Evolutionary conservation across 176 grass and related monocot species (phyloP).

Genomic region (Aegilops longissima): DNA sequence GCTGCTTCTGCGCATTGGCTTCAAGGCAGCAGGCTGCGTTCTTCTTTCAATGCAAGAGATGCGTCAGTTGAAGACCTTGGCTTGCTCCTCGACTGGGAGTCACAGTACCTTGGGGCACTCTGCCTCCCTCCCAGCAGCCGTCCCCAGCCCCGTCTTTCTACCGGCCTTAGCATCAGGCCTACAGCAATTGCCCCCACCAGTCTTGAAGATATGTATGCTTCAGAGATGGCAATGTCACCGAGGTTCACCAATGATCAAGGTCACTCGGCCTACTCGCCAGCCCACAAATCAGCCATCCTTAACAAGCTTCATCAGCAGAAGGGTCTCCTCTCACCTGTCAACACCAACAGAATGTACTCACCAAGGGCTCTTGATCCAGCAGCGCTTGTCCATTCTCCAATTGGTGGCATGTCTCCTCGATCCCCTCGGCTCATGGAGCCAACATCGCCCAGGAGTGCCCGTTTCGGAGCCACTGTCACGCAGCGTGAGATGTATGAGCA

Average conservation of each 20-base stretch:
- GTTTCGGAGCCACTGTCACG: slow-evolving; percentile 34
- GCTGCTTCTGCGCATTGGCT: slow-evolving; percentile 39
- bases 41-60: slow-evolving; percentile 87
- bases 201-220: slow-evolving; percentile 72
- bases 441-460: slow-evolving; percentile 53
- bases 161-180: slow-evolving; percentile 42
- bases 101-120: slow-evolving; percentile 67
- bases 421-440: slow-evolving; percentile 74
- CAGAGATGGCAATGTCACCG: slow-evolving; percentile 63
- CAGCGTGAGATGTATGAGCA: slow-evolving; percentile 61
- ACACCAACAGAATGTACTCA: slow-evolving; percentile 70
- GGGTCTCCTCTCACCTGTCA: slow-evolving; percentile 65
- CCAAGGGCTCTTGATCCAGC: slow-evolving; percentile 56
- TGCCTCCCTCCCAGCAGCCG: slow-evolving; percentile 38
- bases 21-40: slow-evolving; percentile 75
- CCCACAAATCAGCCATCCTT: slow-evolving; percentile 74
- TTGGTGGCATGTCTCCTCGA: slow-evolving; percentile 57
- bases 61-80: slow-evolving; percentile 63
- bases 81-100: slow-evolving; percentile 52
- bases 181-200: slow-evolving; percentile 51
- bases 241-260: slow-evolving; percentile 67
- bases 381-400: slow-evolving; percentile 40
- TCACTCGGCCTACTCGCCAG: slow-evolving; percentile 56
- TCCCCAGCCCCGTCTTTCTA: slow-evolving; percentile 28
- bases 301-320: slow-evolving; percentile 65